Conservation (phyloP, 192 early-diverging fungal genomes). For the Gigaspora rosea region DNA sequence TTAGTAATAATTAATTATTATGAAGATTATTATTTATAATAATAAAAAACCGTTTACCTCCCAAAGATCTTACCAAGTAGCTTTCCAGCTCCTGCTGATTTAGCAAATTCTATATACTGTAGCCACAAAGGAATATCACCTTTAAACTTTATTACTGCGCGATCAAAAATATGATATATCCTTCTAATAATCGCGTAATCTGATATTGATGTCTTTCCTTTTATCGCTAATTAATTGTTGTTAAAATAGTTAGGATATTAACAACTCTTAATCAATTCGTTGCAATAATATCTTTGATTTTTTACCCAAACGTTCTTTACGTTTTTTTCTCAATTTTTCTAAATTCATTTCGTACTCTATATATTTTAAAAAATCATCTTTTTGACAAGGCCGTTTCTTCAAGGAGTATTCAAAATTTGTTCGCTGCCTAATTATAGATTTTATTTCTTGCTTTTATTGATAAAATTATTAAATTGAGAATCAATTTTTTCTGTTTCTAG, state of each 20-base stretch:
- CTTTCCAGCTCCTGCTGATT: slow-evolving; percentile 51
- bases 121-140: slow-evolving; percentile 85
- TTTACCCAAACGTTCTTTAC: slow-evolving; percentile 68
- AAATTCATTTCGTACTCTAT: slow-evolving; percentile 96
- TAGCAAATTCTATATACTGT: slow-evolving; percentile 88
- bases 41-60: slow-evolving; percentile 38
- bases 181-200: slow-evolving; percentile 76
- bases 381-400: slow-evolving; percentile 70
- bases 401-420: slow-evolving; percentile 88
- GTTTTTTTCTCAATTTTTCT: slow-evolving; percentile 76
- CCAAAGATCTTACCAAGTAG: slow-evolving; percentile 76
- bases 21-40: no score
- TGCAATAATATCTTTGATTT: slow-evolving; percentile 2
- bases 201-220: slow-evolving; percentile 56
- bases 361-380: slow-evolving; percentile 85
- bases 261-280: not conserved
- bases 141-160: slow-evolving; percentile 74
- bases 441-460: slow-evolving; percentile 70
- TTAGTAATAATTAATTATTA: not conserved
- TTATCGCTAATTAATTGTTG: slow-evolving; percentile 4
- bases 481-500: no score
- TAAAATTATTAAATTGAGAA: not conserved
- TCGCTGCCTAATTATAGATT: slow-evolving; percentile 83
- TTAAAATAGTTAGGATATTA: not conserved
- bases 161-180: slow-evolving; percentile 79